Percentiles rank a stretch among this genome's conserved stretches.
Evolutionary conservation across 108 stramenopile species (phyloP).

Genomic region (Cyclotella cryptica): DNA sequence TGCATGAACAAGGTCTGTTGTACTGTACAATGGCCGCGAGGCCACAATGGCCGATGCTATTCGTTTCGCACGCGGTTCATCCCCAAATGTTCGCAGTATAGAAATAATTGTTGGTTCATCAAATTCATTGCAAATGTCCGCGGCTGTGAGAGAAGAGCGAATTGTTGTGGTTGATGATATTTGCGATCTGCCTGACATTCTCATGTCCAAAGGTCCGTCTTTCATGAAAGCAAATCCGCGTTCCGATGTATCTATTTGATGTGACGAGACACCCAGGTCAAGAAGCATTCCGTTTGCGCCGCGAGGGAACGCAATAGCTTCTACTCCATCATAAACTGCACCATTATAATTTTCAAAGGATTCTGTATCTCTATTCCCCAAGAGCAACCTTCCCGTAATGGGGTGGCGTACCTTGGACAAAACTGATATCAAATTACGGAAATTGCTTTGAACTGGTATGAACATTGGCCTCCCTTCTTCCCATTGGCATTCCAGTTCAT

Average conservation of each 20-base stretch:
- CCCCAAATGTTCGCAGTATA: slow-evolving; percentile 82
- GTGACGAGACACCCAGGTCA: slow-evolving; percentile 93
- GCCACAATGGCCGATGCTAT: slow-evolving; percentile 81
- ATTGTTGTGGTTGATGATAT: slow-evolving; percentile 59
- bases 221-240: slow-evolving; percentile 94
- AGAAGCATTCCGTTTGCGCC: slow-evolving; percentile 93
- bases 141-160: slow-evolving; percentile 68
- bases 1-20: slow-evolving; percentile 78
- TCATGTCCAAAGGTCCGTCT: slow-evolving; percentile 96
- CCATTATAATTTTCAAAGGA: slow-evolving; percentile 7
- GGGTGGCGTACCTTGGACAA: slow-evolving; percentile 53
- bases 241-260: slow-evolving; percentile 90
- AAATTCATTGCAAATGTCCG: slow-evolving; percentile 91
- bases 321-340: slow-evolving; percentile 17
- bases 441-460: slow-evolving; percentile 69
- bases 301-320: slow-evolving; percentile 38
- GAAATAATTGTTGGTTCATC: slow-evolving; percentile 72
- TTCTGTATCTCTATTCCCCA: slow-evolving; percentile 35
- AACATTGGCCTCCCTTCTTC: slow-evolving; percentile 51
- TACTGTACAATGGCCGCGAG: slow-evolving; percentile 78
- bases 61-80: slow-evolving; percentile 79
- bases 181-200: slow-evolving; percentile 73
- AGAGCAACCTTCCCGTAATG: slow-evolving; percentile 35
- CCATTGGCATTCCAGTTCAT: slow-evolving; percentile 35
- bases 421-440: slow-evolving; percentile 52